These are phyloP conservation scores for Cytospora schulzeri DNA, from an alignment of 2,329 filamentous ascomycete species.

Conservation along the genomic window DNA sequence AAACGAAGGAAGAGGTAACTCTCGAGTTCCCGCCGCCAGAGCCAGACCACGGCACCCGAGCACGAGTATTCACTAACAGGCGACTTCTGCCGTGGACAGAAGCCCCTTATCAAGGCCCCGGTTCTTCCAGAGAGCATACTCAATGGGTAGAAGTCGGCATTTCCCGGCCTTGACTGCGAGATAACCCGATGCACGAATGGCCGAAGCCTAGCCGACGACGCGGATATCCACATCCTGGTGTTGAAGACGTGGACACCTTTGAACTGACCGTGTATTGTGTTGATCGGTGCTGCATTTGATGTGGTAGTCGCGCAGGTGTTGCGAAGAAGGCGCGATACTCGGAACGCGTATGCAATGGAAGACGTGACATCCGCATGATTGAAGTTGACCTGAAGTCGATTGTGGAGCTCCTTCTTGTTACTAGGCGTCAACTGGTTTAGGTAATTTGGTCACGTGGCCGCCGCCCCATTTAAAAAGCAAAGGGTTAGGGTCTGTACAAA, in stretches of 20 bases:
- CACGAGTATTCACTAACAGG: constrained; percentile 16
- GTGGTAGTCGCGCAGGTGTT: not conserved
- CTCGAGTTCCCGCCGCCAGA: constrained; percentile 22
- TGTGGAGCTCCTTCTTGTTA: not conserved
- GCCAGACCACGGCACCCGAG: constrained; percentile 5
- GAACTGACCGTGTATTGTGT: constrained; percentile 20
- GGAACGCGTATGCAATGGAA: not conserved
- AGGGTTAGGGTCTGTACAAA: too few relatives aligned
- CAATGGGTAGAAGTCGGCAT: constrained; percentile 23
- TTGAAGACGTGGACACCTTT: constrained; percentile 22
- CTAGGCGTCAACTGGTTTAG: not conserved
- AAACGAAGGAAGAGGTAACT: not conserved
- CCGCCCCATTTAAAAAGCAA: too few relatives aligned
- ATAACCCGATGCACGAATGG: constrained; percentile 2
- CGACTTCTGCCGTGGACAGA: constrained; percentile 4
- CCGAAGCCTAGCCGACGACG: constrained; percentile 13
- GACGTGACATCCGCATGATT: not conserved
- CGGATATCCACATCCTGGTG: constrained; percentile 16
- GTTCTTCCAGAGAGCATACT: constrained; percentile 22
- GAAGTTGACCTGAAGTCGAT: not conserved
- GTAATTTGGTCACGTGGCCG: not conserved
- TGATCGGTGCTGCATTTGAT: not conserved
- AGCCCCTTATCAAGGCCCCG: constrained; percentile 18
- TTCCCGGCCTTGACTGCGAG: constrained; percentile 17
- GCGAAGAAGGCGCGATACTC: not conserved